Evolutionary conservation across 2,329 filamentous ascomycete species (phyloP), one percentile per base, ranked within the genome.

Genomic region (Didymella glomerata): DNA sequence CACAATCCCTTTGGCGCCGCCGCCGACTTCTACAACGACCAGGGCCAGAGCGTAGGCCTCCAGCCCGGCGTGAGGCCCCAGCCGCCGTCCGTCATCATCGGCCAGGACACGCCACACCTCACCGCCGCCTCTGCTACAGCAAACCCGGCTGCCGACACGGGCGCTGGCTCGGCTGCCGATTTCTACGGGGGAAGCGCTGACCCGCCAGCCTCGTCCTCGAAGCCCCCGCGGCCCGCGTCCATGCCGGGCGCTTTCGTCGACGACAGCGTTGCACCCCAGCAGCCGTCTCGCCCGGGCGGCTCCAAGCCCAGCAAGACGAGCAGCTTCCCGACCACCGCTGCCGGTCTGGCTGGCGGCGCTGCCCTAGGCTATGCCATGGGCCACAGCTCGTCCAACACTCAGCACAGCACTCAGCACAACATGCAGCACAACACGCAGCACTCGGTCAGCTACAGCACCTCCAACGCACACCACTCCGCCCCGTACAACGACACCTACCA

Each of bases 21-120:
- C 6, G 82, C 87, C 16, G 85, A 87, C 32, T 89, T 87, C 71
- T 89, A 88, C 70, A 81, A 83, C 42, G 86, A 88, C 68, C 82
- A 86, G 66, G 86, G 86, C 11, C 78, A 88, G 68, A 87, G 85
- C 18, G 86, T 89, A 2, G 70, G 78, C 10, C 71, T 78, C 13
- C 87, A 89, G 70, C 86, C 87, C 7, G 87, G 87, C n/a, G 79
- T 86, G 11, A 80, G 86, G 42, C 81, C 84, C 7, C 73, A 81
- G 16, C 78, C 78, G 30, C 83, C 84, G 24, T 79, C 81, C 1
- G 79, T 87, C 36, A 83, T 87, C 55, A 80, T 84, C 16, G 82
- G 81, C 30, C 80, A 81, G 41, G 82, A 87, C 61, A 76, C 72
- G 20, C 82, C 84, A 25, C 86, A 87, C 73, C 77, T 88, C 50